A percentile compares a stretch with the other conserved stretches of the same genome.
phyloP scores from a whole-genome alignment of 1,284 basidiomycete species.

The Chalciporus sp. region DNA sequence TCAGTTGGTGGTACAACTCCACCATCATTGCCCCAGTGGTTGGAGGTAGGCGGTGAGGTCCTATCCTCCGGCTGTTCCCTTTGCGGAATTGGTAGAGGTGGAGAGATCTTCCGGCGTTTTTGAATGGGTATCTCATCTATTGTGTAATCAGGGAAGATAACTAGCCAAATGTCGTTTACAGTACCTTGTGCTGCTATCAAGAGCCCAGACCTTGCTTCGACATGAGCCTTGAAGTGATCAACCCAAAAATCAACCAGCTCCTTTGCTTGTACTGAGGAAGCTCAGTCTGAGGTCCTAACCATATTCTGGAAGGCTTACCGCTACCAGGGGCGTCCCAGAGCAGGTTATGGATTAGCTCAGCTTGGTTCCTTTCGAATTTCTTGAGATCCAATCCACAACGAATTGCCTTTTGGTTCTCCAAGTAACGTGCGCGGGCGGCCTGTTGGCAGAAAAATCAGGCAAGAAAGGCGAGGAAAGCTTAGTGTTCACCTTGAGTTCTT shows the following conservation, averaged over 20 bases:
- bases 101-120: slow-evolving; percentile 30
- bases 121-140: slow-evolving; percentile 20
- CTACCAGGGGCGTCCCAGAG: slow-evolving; percentile 68
- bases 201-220: slow-evolving; percentile 60
- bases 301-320: slow-evolving; percentile 45
- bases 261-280: slow-evolving; percentile 58
- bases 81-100: neutral
- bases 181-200: slow-evolving; percentile 42
- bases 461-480: neutral
- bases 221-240: slow-evolving; percentile 65
- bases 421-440: slow-evolving; percentile 67
- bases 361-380: slow-evolving; percentile 56
- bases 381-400: slow-evolving; percentile 54
- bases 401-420: slow-evolving; percentile 59
- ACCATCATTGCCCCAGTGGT: slow-evolving; percentile 5
- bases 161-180: slow-evolving; percentile 9
- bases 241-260: slow-evolving; percentile 71
- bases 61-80: neutral
- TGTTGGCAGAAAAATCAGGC: slow-evolving; percentile 27
- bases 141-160: slow-evolving; percentile 2
- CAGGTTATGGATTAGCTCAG: slow-evolving; percentile 58
- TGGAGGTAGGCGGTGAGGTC: neutral
- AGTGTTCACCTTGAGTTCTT: slow-evolving; percentile 65
- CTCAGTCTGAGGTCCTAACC: slow-evolving; percentile 8
- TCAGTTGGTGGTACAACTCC: slow-evolving; percentile 11